Evolutionary conservation across 192 early-diverging fungal species (phyloP), one percentile per base, ranked within the genome.

Genomic region (Coemansia sp.): DNA sequence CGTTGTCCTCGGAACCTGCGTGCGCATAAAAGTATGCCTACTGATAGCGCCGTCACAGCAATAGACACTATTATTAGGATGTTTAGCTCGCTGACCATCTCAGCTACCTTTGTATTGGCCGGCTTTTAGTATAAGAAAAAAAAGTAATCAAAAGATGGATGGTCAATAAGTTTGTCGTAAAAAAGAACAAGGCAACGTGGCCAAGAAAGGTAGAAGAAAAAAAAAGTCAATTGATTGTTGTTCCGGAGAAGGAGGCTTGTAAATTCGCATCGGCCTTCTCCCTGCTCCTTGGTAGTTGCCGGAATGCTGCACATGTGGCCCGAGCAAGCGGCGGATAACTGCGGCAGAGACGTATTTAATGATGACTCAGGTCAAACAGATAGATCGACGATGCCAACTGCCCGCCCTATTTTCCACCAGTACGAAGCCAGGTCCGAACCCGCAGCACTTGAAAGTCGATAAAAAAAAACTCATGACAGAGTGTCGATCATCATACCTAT

Each of bases 1-100:
- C n/a, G n/a, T n/a, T n/a, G n/a, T 8, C 69, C 74, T 13, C 70
- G 66, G 67, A 75, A 81, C 31, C 65, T 62, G 41, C 79, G 73
- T 4, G 68, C 65, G 9, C 65, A 50, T 10, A 75, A 3, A 66
- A 81, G 69, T 2, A 75, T 31, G 5, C 41, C 60, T 15, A 75
- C 65, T 1, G 69, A 62, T 11, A 80, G 34, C 18, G 50, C 65
- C 12, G 69, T 44, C 9, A 72, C 73, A 33, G 66, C 68, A 6
- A 74, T 52, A 3, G 79, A 70, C 6, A 81, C 66, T 8, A 66
- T 40, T 16, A 76, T 75, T 43, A 81, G 76, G 27, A 80, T 11
- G 33, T 64, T 75, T 7, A 74, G 34, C 24, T 80, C 70, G 39
- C 66, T 72, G 44, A 55, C 70, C 73, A 75, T 71, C 49, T 20